A percentile compares a stretch with the other conserved stretches of the same genome.
phyloP scores from a whole-genome alignment of 768 basidiomycete species.

The Suillus ampliporus region DNA sequence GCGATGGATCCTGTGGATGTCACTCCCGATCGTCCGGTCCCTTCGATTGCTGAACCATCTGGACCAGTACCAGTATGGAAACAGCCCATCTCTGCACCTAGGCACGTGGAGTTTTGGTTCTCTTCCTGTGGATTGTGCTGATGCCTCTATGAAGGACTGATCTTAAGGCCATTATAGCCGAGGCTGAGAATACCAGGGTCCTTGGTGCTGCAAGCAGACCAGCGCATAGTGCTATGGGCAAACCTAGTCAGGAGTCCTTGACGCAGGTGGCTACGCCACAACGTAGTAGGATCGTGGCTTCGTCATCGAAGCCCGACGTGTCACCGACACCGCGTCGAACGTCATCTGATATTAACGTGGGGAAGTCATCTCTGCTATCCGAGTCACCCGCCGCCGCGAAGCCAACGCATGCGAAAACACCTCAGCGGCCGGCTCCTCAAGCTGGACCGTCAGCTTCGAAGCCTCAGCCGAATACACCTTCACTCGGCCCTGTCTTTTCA shows the following conservation, averaged over 20 bases:
- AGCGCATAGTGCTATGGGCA: not conserved
- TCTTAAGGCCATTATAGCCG: slow-evolving; percentile 87
- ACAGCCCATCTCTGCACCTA: slow-evolving; percentile 47
- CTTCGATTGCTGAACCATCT: slow-evolving; percentile 18
- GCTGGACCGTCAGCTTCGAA: slow-evolving; percentile 17
- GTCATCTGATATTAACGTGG: slow-evolving; percentile 16
- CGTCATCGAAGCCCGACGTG: slow-evolving; percentile 14
- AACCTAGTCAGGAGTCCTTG: not conserved
- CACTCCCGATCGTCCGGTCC: slow-evolving; percentile 20
- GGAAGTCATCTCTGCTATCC: not conserved
- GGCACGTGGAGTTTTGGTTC: slow-evolving; percentile 45
- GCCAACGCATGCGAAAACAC: slow-evolving; percentile 6
- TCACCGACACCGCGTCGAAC: slow-evolving; percentile 17
- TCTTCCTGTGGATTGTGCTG: slow-evolving; percentile 19
- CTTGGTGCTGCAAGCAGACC: not conserved
- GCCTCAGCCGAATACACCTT: slow-evolving; percentile 24
- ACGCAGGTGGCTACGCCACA: not conserved
- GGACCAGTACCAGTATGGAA: slow-evolving; percentile 53
- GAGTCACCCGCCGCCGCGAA: slow-evolving; percentile 5
- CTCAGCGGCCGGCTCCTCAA: slow-evolving; percentile 22
- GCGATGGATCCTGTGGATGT: slow-evolving; percentile 64
- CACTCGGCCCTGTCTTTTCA: slow-evolving; percentile 68
- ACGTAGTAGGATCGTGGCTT: slow-evolving; percentile 10
- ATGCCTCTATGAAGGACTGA: slow-evolving; percentile 61
- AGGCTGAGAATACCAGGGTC: slow-evolving; percentile 51